Evolutionary conservation across 2,329 filamentous ascomycete species (phyloP).

Genomic region (Nemania abortiva): DNA sequence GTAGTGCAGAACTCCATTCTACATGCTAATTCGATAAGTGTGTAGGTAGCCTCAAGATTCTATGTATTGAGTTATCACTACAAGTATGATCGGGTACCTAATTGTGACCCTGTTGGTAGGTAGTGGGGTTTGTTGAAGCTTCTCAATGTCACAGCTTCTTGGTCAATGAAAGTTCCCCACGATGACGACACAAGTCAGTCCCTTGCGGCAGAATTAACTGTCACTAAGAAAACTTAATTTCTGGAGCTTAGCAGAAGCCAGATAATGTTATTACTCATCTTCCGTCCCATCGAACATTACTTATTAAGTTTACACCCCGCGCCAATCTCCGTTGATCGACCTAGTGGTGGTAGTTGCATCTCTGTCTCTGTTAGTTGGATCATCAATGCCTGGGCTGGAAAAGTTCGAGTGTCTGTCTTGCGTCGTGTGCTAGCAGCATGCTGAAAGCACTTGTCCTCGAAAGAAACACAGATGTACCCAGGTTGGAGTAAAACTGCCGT

Average conservation of each 20-base stretch:
- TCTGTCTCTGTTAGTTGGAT: conserved; percentile 1
- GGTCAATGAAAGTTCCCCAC: not conserved
- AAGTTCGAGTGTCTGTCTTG: not conserved
- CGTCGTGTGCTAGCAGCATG: not conserved
- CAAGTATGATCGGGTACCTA: not conserved
- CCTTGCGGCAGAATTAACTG: not conserved
- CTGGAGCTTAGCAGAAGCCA: too few relatives aligned
- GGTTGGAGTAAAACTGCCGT: too few relatives aligned
- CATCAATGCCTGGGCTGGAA: not conserved
- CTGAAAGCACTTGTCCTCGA: not conserved
- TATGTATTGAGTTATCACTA: too few relatives aligned
- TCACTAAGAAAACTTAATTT: not conserved
- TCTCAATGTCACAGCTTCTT: not conserved
- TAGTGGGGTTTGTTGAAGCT: not conserved
- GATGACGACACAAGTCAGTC: conserved; percentile 22
- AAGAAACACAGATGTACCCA: too few relatives aligned
- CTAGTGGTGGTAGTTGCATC: not conserved
- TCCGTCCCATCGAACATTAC: too few relatives aligned
- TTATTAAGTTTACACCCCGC: too few relatives aligned
- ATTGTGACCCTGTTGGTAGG: not conserved
- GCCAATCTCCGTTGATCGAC: too few relatives aligned
- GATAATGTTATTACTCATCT: too few relatives aligned
- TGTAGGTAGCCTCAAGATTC: too few relatives aligned
- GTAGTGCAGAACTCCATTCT: too few relatives aligned
- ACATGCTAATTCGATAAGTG: too few relatives aligned